Evolutionary conservation across 805 yeast species (phyloP).

Genomic region (Isabelozyma gotoi): DNA sequence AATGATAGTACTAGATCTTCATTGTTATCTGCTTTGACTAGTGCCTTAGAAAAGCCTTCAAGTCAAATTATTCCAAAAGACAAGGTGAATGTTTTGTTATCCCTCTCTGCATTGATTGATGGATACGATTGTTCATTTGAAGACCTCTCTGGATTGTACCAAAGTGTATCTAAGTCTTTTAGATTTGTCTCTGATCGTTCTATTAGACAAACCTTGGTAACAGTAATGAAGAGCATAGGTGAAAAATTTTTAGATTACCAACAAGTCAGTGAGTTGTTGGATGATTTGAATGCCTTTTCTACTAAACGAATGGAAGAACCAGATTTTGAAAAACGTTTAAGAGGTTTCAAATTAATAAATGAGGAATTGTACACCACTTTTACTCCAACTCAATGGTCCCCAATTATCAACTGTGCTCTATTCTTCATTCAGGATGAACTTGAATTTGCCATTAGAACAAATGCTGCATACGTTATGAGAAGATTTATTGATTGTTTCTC

Average conservation of each 20-base stretch:
- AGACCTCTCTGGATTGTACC: slow-evolving; percentile 50
- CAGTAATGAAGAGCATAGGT: slow-evolving; percentile 61
- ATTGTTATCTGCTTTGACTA: slow-evolving; percentile 56
- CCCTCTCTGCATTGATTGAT: slow-evolving; percentile 55
- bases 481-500: slow-evolving; percentile 63
- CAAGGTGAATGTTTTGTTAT: slow-evolving; percentile 55
- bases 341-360: slow-evolving; percentile 64
- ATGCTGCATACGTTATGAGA: slow-evolving; percentile 63
- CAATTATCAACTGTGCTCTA: slow-evolving; percentile 66
- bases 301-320: slow-evolving; percentile 62
- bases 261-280: slow-evolving; percentile 50
- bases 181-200: slow-evolving; percentile 55
- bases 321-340: slow-evolving; percentile 74
- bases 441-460: slow-evolving; percentile 78
- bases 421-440: slow-evolving; percentile 73
- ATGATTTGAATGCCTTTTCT: slow-evolving; percentile 71
- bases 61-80: slow-evolving; percentile 50
- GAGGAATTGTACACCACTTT: slow-evolving; percentile 49
- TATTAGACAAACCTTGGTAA: slow-evolving; percentile 62
- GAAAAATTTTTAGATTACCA: slow-evolving; percentile 43
- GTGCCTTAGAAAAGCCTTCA: slow-evolving; percentile 59
- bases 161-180: slow-evolving; percentile 56
- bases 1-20: slow-evolving; percentile 52
- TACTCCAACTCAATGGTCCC: slow-evolving; percentile 69
- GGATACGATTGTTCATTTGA: slow-evolving; percentile 53